Percentiles rank a stretch among this genome's conserved stretches.
Conservation (phyloP, 2,329 filamentous ascomycete species). For the Penicillium sp. region DNA sequence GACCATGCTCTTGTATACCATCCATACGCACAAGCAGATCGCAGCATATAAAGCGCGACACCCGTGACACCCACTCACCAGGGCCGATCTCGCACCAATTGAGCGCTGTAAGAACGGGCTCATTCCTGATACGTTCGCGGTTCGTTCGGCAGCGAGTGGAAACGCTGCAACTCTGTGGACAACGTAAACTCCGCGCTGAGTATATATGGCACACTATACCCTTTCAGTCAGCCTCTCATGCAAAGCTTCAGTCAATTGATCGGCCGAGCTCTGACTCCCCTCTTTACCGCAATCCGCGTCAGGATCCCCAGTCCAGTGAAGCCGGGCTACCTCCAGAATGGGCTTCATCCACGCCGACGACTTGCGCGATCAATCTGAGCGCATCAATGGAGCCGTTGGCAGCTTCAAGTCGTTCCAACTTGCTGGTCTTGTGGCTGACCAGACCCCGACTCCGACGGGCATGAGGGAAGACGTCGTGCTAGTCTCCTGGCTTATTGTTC, state of each 20-base stretch:
- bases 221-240: conserved; percentile 11
- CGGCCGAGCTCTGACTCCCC: conserved; percentile 7
- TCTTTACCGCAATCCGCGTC: conserved; percentile 5
- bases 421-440: conserved; percentile 26
- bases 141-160: no score
- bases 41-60: no score
- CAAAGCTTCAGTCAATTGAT: conserved; percentile 11
- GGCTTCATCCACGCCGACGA: conserved; percentile 16
- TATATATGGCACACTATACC: conserved; percentile 18
- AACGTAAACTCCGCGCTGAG: no score
- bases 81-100: conserved; percentile 7
- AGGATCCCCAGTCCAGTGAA: no score
- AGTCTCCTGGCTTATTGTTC: conserved; percentile 47
- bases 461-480: conserved; percentile 45
- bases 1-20: no score
- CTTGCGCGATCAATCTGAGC: conserved; percentile 11
- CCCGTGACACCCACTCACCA: conserved; percentile 1
- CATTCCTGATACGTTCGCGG: no score
- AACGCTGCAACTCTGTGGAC: no score
- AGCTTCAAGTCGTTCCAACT: conserved; percentile 29
- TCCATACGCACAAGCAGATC: no score
- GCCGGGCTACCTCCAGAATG: conserved; percentile 14
- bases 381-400: no score
- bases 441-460: conserved; percentile 30
- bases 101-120: no score